Conservation (phyloP, 352 stramenopile genomes). For the Pythium coloratum region DNA sequence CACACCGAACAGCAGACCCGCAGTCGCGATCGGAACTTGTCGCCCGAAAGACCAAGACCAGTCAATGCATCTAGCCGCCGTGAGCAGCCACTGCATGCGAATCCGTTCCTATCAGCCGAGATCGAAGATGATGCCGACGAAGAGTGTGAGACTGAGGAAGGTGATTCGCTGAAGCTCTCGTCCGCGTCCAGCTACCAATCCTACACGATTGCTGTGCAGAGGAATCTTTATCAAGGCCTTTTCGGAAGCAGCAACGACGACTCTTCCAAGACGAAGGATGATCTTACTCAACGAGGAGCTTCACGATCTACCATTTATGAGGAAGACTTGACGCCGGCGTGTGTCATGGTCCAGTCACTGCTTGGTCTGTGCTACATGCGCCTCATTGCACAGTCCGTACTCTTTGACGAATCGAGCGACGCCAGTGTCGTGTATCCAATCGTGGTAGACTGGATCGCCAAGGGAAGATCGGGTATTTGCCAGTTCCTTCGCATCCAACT, state of each 20-base stretch:
- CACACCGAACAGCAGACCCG: slow-evolving; percentile 22
- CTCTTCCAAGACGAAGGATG: neutral
- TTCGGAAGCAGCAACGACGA: neutral
- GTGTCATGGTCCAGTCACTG: slow-evolving; percentile 10
- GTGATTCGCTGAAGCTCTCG: neutral
- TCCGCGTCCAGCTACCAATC: neutral
- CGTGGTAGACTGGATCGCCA: slow-evolving; percentile 7
- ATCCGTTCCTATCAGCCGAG: slow-evolving; percentile 18
- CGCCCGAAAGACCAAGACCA: neutral
- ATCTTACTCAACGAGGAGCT: neutral
- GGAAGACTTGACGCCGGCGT: slow-evolving; percentile 22
- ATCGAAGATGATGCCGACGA: slow-evolving; percentile 13
- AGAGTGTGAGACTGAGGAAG: neutral
- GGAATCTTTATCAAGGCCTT: slow-evolving; percentile 5
- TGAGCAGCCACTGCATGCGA: neutral
- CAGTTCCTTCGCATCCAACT: slow-evolving; percentile 15
- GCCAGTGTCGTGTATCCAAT: neutral
- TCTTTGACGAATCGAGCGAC: slow-evolving; percentile 8
- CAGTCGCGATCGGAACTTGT: neutral
- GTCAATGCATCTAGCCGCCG: neutral
- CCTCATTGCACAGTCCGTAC: slow-evolving; percentile 1
- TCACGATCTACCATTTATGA: neutral
- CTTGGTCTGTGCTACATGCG: slow-evolving; percentile 17
- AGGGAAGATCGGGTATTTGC: neutral
- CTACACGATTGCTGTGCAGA: neutral